Conservation (phyloP, 1,284 basidiomycete species). For the Ustilago tritici region DNA sequence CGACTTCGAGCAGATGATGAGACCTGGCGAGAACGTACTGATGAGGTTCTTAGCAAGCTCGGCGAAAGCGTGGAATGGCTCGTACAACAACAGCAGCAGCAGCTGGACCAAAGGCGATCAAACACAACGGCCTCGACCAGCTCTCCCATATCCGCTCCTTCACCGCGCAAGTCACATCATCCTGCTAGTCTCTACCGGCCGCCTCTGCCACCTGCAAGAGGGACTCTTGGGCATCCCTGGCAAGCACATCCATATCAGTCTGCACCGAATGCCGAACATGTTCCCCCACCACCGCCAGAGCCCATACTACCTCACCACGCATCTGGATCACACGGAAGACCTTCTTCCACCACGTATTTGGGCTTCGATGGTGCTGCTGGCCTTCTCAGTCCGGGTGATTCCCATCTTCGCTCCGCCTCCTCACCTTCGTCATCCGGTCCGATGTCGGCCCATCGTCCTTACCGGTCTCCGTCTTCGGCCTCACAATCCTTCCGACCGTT, state of each 20-base stretch:
- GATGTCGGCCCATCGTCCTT: background rate
- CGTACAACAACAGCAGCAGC: constrained; percentile 35
- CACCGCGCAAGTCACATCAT: constrained; percentile 24
- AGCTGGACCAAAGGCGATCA: constrained; percentile 22
- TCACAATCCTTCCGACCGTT: constrained; percentile 21
- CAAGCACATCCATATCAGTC: constrained; percentile 8
- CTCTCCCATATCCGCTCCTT: constrained; percentile 30
- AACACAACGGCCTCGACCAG: constrained; percentile 18
- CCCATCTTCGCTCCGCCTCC: constrained; percentile 20
- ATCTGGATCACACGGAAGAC: constrained; percentile 14
- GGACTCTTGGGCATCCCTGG: constrained; percentile 1
- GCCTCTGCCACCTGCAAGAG: constrained; percentile 3
- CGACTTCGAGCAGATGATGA: constrained; percentile 59
- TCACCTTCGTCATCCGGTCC: constrained; percentile 14
- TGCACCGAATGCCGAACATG: constrained; percentile 4
- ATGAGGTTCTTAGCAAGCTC: constrained; percentile 50
- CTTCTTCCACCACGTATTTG: constrained; percentile 48
- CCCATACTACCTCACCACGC: constrained; percentile 6
- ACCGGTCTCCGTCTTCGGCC: constrained; percentile 23
- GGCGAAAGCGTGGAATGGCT: constrained; percentile 55
- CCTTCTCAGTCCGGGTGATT: constrained; percentile 40
- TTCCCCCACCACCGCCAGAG: constrained; percentile 6
- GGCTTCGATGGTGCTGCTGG: constrained; percentile 48
- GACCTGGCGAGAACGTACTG: constrained; percentile 60
- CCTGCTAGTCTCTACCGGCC: constrained; percentile 18